Evolutionary conservation across 306 rosid species (phyloP), one percentile per base, ranked within the genome.

Genomic region (Glycine latifolia): DNA sequence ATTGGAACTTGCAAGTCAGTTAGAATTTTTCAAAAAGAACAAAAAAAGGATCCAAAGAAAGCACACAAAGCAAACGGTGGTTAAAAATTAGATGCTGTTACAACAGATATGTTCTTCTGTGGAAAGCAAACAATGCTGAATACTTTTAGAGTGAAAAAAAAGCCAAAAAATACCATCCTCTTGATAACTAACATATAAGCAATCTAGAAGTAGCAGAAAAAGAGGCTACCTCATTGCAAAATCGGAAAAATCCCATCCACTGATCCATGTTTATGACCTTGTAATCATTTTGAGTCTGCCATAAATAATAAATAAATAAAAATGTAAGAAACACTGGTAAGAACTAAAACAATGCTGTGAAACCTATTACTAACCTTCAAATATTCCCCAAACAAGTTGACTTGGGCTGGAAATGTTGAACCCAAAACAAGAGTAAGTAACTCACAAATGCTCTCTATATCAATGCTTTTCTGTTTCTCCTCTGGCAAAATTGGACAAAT

Each of bases 381-480:
- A 82, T 96, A 93, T 81, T 96, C 97, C 87, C 88, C 79, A 82
- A 92, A 96, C 16, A 46, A 85, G 87, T 86, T 81, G 72, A 96
- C 98, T 88, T 96, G 99, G 48, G 80, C 74, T 1, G 86, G 90
- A 86, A 88, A 92, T 50, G 91, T 88, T 58, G 94, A 91, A 56
- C 94, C 94, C 84, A 96, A 77, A 83, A 96, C 97, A 86, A 96
- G 94, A 83, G 87, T 82, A 86, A 96, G 89, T 81, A 96, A 87
- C 82, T 89, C 87, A 55, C 99, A 96, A 63, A 96, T 90, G 88
- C 99, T 96, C 87, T 96, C 99, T 83, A 94, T 88, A 83, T 96
- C 99, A 76, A 96, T 92, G 90, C 99, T 93, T 87, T 96, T 96
- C 88, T 96, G 99, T 82, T 96, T 96, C 92, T 93, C 99, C 96